phyloP scores from a whole-genome alignment of 176 grass and related monocot species.

The maize (Zea mays) region Zm-B73-REFERENCE-NAM-5.0 NC_050100.1:197672501-197673000 shows the following conservation, averaged over 20 bases:
- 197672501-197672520: conserved; percentile 21
- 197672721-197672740: background rate
- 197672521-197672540: conserved; percentile 39
- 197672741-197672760: background rate
- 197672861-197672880: background rate
- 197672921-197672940: conserved; percentile 33
- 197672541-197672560: conserved; percentile 22
- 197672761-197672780: background rate
- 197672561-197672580: background rate
- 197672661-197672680: background rate
- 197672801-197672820: background rate
- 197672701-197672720: background rate
- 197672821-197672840: background rate
- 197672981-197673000: conserved; percentile 42
- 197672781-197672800: background rate
- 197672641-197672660: background rate
- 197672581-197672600: conserved; percentile 18
- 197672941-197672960: conserved; percentile 20
- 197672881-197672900: conserved; percentile 22
- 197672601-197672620: conserved; percentile 60
- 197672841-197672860: background rate
- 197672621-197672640: conserved; percentile 3
- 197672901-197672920: conserved; percentile 7
- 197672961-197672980: conserved; percentile 25
- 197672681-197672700: background rate